phyloP scores from a whole-genome alignment of 78 protist genomes.

The Tieghemostelium lacteum region DNA sequence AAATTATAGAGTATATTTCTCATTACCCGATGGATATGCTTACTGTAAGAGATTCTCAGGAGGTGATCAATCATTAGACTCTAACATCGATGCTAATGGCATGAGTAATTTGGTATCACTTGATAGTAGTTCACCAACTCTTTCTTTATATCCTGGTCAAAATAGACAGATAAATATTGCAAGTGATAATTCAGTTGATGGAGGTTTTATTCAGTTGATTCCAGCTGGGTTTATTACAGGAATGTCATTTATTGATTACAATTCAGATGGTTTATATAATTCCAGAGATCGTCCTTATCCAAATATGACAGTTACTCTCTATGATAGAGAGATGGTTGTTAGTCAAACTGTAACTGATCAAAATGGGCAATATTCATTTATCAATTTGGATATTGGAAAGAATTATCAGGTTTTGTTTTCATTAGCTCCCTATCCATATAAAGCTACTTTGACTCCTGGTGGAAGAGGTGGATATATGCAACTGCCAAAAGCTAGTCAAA shows the following conservation, averaged over 20 bases:
- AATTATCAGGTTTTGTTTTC: constrained; percentile 35
- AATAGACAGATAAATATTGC: background rate
- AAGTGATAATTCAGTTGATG: constrained; percentile 22
- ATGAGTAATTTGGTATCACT: background rate
- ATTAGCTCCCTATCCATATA: background rate
- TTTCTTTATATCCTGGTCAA: background rate
- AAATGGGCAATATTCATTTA: constrained; percentile 14
- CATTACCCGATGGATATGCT: background rate
- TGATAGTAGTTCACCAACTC: background rate
- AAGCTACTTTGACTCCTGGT: background rate
- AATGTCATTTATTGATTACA: constrained; percentile 22
- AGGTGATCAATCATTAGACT: background rate
- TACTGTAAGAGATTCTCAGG: background rate
- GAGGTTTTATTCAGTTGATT: constrained; percentile 7
- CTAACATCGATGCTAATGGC: constrained; percentile 15
- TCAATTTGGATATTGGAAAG: background rate
- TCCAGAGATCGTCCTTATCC: background rate
- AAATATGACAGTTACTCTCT: constrained; percentile 20
- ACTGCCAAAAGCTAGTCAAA: constrained; percentile 19
- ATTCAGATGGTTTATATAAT: constrained; percentile 13
- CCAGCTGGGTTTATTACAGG: constrained; percentile 52
- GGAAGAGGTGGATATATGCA: constrained; percentile 1
- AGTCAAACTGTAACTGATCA: constrained; percentile 1
- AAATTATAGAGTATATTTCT: constrained; percentile 13
- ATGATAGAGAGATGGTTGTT: background rate